These are phyloP conservation scores for Suhomyces canberraensis DNA, from an alignment of 805 yeast species.

Conservation along the genomic window DNA sequence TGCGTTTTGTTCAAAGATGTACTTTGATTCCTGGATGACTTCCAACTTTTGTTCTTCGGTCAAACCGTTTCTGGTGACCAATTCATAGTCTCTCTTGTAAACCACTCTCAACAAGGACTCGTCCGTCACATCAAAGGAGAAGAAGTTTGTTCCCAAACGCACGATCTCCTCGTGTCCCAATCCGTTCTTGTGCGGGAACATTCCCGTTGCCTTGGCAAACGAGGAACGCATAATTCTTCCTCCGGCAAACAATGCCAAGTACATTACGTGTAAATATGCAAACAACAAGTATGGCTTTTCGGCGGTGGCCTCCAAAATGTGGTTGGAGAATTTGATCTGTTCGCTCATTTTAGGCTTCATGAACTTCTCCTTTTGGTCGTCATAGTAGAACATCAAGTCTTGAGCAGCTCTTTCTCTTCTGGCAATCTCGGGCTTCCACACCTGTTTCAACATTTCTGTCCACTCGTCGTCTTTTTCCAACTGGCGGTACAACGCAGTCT, in stretches of 20 bases:
- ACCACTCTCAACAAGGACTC: slow-evolving; percentile 59
- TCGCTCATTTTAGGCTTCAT: slow-evolving; percentile 53
- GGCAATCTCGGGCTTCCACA: slow-evolving; percentile 71
- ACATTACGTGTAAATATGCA: slow-evolving; percentile 84
- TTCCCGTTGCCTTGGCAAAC: slow-evolving; percentile 60
- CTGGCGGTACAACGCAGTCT: slow-evolving; percentile 47
- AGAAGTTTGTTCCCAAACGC: slow-evolving; percentile 64
- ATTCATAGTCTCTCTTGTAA: slow-evolving; percentile 75
- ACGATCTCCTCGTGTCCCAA: slow-evolving; percentile 61
- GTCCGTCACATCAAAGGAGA: slow-evolving; percentile 65
- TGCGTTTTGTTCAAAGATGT: slow-evolving; percentile 61
- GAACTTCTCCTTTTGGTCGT: slow-evolving; percentile 54
- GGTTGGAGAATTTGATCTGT: slow-evolving; percentile 61
- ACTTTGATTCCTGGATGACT: slow-evolving; percentile 63
- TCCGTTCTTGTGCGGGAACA: slow-evolving; percentile 73
- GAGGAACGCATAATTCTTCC: slow-evolving; percentile 71
- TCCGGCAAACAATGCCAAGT: slow-evolving; percentile 83
- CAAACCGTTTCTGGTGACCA: slow-evolving; percentile 67
- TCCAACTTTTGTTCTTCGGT: slow-evolving; percentile 69
- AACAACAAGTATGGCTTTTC: slow-evolving; percentile 68
- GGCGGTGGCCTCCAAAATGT: slow-evolving; percentile 50
- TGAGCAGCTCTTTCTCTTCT: slow-evolving; percentile 53
- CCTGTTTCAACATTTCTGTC: slow-evolving; percentile 48
- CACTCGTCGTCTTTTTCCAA: slow-evolving; percentile 36
- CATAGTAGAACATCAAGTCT: slow-evolving; percentile 68